Evolutionary conservation across 108 stramenopile genomes (phyloP).

Genomic region (Cyclostephanos tholiformis): DNA sequence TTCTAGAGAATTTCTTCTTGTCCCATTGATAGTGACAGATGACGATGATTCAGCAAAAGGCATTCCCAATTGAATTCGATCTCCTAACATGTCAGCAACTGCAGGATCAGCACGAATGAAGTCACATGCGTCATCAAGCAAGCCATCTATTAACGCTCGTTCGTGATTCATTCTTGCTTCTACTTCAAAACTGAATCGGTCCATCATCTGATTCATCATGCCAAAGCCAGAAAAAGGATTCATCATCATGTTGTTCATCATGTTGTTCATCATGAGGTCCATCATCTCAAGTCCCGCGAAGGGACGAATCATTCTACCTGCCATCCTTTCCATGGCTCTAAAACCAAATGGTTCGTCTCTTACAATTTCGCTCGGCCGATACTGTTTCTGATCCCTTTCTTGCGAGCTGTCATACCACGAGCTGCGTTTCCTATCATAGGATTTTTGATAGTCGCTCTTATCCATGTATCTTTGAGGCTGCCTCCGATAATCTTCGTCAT

Average conservation of each 20-base stretch:
- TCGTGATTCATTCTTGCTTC: conserved; percentile 6
- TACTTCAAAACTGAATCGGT: background rate
- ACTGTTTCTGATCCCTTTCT: conserved; percentile 4
- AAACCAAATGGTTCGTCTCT: background rate
- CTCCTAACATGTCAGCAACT: conserved; percentile 1
- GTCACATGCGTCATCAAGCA: background rate
- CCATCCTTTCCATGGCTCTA: background rate
- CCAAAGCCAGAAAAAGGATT: background rate
- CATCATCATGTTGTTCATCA: background rate
- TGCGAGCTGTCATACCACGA: background rate
- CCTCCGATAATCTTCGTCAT: background rate
- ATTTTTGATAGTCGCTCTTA: background rate
- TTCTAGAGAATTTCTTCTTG: background rate
- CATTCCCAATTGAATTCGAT: background rate
- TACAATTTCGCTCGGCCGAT: background rate
- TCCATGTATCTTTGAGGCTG: conserved; percentile 4
- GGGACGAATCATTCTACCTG: conserved; percentile 1
- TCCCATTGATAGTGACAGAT: conserved; percentile 1
- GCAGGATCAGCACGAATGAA: conserved; percentile 1
- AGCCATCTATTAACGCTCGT: background rate
- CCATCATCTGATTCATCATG: conserved; percentile 9
- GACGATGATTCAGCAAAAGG: conserved; percentile 8
- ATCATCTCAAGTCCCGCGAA: conserved; percentile 1
- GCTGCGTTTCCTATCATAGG: background rate
- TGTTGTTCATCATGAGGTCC: conserved; percentile 2